Evolutionary conservation across 768 basidiomycete genomes (phyloP).

Genomic region (Clathrus columnatus): DNA sequence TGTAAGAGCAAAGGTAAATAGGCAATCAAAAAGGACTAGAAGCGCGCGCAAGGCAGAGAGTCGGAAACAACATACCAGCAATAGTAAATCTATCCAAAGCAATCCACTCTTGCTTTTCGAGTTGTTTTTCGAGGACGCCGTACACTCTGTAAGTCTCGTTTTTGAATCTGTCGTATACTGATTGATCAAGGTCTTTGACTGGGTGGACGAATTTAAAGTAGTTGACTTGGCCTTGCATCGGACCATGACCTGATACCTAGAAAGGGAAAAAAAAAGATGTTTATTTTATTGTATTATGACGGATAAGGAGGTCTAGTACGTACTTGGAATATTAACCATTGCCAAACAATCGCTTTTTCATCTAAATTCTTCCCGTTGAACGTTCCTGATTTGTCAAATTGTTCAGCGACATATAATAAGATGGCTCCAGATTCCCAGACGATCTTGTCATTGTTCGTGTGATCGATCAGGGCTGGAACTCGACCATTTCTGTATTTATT

Average conservation of each 20-base stretch:
- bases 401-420: slow-evolving; percentile 70
- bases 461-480: slow-evolving; percentile 62
- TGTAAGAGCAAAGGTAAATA: not conserved
- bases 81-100: slow-evolving; percentile 1
- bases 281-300: not conserved
- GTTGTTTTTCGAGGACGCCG: slow-evolving; percentile 14
- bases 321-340: slow-evolving; percentile 3
- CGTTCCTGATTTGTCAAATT: slow-evolving; percentile 65
- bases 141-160: slow-evolving; percentile 15
- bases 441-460: slow-evolving; percentile 41
- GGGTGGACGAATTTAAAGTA: slow-evolving; percentile 15
- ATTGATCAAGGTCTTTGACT: slow-evolving; percentile 13
- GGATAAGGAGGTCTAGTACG: not conserved
- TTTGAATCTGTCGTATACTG: slow-evolving; percentile 14
- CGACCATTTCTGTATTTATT: slow-evolving; percentile 34
- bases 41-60: not conserved
- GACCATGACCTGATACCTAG: slow-evolving; percentile 6
- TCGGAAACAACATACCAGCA: not conserved
- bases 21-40: too few relatives aligned
- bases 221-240: slow-evolving; percentile 4
- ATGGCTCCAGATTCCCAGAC: slow-evolving; percentile 80
- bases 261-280: not conserved
- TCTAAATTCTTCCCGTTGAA: slow-evolving; percentile 30
- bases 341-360: not conserved
- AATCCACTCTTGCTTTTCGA: slow-evolving; percentile 3